Conservation (phyloP, 2,329 filamentous ascomycete genomes). For the Didymella sp. region DNA sequence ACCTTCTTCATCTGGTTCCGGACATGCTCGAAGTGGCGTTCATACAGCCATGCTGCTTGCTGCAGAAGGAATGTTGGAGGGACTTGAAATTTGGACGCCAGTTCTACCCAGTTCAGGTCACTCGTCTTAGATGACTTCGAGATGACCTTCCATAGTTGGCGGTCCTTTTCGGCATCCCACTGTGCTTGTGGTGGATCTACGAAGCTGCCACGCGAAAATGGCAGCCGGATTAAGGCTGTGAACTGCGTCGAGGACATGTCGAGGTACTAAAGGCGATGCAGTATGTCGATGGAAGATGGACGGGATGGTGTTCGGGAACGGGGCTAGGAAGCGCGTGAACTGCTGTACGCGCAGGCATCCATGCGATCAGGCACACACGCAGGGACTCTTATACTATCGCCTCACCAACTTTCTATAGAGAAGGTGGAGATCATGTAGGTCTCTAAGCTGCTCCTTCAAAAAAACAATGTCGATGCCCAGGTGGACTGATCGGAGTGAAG, state of each 20-base stretch:
- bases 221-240: conserved; percentile 88
- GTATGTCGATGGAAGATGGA: conserved; percentile 2
- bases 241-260: conserved; percentile 50
- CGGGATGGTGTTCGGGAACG: conserved; percentile 16
- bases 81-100: conserved; percentile 83
- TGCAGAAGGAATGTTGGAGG: conserved; percentile 88
- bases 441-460: neutral
- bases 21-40: conserved; percentile 87
- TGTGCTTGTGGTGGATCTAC: conserved; percentile 86
- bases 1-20: conserved; percentile 86
- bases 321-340: conserved; percentile 11
- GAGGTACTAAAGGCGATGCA: neutral
- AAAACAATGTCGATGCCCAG: neutral
- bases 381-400: neutral
- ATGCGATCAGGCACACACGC: conserved; percentile 6
- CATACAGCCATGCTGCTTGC: conserved; percentile 92
- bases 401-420: neutral
- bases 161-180: conserved; percentile 88
- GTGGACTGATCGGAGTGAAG: neutral
- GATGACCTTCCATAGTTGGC: conserved; percentile 86
- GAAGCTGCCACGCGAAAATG: conserved; percentile 85
- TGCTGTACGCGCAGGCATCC: conserved; percentile 10
- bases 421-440: neutral
- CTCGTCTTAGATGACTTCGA: conserved; percentile 78
- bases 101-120: conserved; percentile 84